Evolutionary conservation across 2,329 filamentous ascomycete species (phyloP).

Genomic region (Aspergillus texensis): DNA sequence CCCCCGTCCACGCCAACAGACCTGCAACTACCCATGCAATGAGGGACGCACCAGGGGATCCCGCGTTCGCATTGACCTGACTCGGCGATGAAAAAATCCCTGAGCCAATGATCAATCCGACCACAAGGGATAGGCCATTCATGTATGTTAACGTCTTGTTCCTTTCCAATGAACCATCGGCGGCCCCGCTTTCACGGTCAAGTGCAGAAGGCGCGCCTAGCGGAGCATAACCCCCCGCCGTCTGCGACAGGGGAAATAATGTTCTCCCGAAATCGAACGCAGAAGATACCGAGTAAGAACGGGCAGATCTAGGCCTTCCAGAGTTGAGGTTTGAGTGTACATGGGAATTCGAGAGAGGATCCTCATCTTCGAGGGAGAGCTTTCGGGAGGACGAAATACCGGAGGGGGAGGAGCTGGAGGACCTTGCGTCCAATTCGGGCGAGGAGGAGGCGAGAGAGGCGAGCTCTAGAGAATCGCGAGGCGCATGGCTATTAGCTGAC

Average conservation of each 20-base stretch:
- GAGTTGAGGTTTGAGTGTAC: conserved; percentile 57
- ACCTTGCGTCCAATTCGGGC: conserved; percentile 62
- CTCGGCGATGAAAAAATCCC: conserved; percentile 95
- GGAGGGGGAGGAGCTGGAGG: conserved; percentile 71
- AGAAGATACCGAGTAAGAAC: conserved; percentile 87
- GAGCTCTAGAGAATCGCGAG: conserved; percentile 93
- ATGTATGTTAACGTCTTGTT: conserved; percentile 94
- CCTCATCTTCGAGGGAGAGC: conserved; percentile 84
- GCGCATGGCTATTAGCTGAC: conserved; percentile 38
- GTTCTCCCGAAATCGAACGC: conserved; percentile 95
- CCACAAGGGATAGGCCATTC: conserved; percentile 87
- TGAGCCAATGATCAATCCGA: conserved; percentile 92
- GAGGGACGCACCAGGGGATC: conserved; percentile 85
- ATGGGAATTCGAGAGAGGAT: conserved; percentile 63
- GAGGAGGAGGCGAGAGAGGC: conserved; percentile 90
- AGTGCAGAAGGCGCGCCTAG: conserved; percentile 72
- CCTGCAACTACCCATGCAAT: conserved; percentile 92
- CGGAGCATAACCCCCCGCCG: conserved; percentile 78
- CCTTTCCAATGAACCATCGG: conserved; percentile 85
- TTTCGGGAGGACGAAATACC: conserved; percentile 90
- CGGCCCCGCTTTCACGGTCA: conserved; percentile 59
- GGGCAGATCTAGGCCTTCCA: conserved; percentile 52
- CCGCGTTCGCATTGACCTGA: conserved; percentile 87
- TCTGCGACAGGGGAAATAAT: conserved; percentile 88
- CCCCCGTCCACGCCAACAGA: conserved; percentile 93